These are phyloP conservation scores for Talaromyces sp. DNA, from an alignment of 2,329 filamentous ascomycete species.

Conservation along the genomic window DNA sequence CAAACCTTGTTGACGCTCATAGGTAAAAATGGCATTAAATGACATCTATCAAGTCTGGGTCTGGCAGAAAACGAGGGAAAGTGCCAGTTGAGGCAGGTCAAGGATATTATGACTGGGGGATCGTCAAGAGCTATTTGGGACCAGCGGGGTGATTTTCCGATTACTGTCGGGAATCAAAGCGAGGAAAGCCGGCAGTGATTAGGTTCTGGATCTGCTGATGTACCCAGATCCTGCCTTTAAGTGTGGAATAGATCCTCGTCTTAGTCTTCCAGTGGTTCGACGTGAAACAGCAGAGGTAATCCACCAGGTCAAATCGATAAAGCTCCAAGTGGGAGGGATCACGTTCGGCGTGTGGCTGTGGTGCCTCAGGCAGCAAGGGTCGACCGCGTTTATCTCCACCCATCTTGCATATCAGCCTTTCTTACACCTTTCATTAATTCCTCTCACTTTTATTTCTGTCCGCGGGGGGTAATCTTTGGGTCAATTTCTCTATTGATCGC, in stretches of 20 bases:
- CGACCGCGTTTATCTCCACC: constrained; percentile 2
- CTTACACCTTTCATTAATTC: not conserved
- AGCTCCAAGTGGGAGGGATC: constrained; percentile 15
- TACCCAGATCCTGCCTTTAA: not conserved
- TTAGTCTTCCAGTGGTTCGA: not conserved
- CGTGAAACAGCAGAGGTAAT: not conserved
- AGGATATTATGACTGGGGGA: not conserved
- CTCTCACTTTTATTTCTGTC: not conserved
- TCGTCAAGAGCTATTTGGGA: not conserved
- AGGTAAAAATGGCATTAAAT: no score
- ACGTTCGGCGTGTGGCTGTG: constrained; percentile 12
- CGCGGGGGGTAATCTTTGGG: no score
- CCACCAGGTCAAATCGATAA: not conserved
- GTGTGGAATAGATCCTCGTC: no score
- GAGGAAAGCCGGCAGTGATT: not conserved
- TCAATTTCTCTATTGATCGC: no score
- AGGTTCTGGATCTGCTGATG: not conserved
- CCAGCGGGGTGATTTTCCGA: constrained; percentile 13
- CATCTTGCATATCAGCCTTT: not conserved
- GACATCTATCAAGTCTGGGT: no score
- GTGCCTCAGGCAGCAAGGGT: constrained; percentile 11
- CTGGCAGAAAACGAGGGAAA: no score
- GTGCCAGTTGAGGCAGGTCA: no score
- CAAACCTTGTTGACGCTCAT: no score
- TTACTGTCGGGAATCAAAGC: not conserved